These are phyloP conservation scores for Trichocladium antarcticum DNA, from an alignment of 495 filamentous ascomycete genomes.

Conservation along the genomic window DNA sequence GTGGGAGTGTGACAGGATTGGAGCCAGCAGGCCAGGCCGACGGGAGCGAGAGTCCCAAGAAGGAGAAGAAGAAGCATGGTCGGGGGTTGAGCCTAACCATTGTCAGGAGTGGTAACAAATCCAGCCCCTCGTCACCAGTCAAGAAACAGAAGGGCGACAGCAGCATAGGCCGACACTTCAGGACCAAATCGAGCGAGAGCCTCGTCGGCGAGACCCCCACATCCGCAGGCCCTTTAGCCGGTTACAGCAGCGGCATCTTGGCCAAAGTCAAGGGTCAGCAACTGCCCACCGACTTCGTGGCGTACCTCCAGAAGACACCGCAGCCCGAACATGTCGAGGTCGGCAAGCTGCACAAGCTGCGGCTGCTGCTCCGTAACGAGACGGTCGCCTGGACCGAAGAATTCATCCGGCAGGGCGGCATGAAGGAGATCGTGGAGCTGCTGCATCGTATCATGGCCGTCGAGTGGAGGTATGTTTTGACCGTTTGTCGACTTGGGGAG, in stretches of 20 bases:
- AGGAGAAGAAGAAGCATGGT: conserved; percentile 53
- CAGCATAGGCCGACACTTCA: conserved; percentile 40
- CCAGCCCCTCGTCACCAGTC: conserved; percentile 32
- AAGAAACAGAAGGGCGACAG: conserved; percentile 46
- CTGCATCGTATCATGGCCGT: conserved; percentile 84
- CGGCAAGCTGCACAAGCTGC: conserved; percentile 87
- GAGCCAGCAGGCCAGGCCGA: conserved; percentile 17
- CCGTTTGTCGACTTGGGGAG: background rate
- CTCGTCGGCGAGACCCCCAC: conserved; percentile 39
- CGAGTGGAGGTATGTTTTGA: conserved; percentile 73
- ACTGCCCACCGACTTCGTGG: conserved; percentile 68
- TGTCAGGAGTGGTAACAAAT: conserved; percentile 40
- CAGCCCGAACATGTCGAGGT: conserved; percentile 78
- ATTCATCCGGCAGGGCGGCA: conserved; percentile 80
- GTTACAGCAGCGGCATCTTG: conserved; percentile 30
- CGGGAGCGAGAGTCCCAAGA: conserved; percentile 26
- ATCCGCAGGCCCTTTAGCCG: conserved; percentile 8
- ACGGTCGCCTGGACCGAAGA: conserved; percentile 87
- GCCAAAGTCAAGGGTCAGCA: conserved; percentile 45
- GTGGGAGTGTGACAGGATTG: background rate
- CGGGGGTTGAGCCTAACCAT: conserved; percentile 70
- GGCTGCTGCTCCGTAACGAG: conserved; percentile 83
- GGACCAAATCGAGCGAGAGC: conserved; percentile 43
- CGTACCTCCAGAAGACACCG: conserved; percentile 63
- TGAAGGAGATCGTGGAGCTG: conserved; percentile 79